phyloP scores from a whole-genome alignment of 768 basidiomycete species.

The Hygrophorus pudorinus region DNA sequence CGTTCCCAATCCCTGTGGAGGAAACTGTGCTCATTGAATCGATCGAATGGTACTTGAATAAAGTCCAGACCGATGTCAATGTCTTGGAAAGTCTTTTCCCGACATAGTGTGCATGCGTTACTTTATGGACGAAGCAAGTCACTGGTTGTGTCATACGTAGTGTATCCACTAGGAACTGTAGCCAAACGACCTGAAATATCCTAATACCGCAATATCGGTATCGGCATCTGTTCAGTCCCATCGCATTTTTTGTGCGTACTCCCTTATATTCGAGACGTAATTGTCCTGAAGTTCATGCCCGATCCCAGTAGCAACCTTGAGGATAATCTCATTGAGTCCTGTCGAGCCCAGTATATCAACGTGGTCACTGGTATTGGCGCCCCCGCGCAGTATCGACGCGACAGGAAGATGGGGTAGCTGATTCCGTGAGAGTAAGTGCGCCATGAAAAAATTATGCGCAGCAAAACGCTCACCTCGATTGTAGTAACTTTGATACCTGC shows the following conservation, averaged over 20 bases:
- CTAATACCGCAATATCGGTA: too few relatives aligned
- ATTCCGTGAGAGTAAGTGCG: conserved; percentile 3
- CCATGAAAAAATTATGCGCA: too few relatives aligned
- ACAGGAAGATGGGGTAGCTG: conserved; percentile 77
- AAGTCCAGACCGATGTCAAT: too few relatives aligned
- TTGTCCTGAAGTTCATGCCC: conserved; percentile 61
- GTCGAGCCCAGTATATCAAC: conserved; percentile 79
- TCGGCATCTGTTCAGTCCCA: conserved; percentile 52
- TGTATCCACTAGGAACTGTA: too few relatives aligned
- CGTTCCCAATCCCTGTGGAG: too few relatives aligned
- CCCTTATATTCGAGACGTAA: conserved; percentile 68
- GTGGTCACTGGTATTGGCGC: conserved; percentile 86
- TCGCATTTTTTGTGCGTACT: conserved; percentile 61
- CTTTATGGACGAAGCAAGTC: too few relatives aligned
- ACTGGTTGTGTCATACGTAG: too few relatives aligned
- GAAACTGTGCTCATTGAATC: too few relatives aligned
- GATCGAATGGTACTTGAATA: too few relatives aligned
- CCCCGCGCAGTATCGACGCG: conserved; percentile 69
- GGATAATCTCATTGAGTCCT: conserved; percentile 78
- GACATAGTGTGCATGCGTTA: too few relatives aligned
- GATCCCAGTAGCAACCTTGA: conserved; percentile 81
- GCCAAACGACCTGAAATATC: too few relatives aligned
- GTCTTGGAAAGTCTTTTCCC: too few relatives aligned
- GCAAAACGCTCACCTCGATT: conserved; percentile 52
- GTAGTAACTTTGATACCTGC: conserved; percentile 79